Conservation (phyloP, 176 grass and related monocot species). For the Oryza punctata region DNA sequence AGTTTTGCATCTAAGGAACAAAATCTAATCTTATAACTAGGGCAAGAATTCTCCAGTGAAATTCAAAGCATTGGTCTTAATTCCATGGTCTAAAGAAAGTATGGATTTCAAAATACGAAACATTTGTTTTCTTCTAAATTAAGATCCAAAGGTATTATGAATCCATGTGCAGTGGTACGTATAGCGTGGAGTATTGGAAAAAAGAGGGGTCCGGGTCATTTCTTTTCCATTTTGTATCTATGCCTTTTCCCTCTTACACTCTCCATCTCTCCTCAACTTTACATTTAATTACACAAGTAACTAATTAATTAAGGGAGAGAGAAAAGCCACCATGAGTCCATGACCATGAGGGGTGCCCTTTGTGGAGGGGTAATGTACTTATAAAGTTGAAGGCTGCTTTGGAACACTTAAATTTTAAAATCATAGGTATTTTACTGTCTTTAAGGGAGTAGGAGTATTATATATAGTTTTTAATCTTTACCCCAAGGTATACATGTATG, state of each 20-base stretch:
- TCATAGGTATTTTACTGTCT: background rate
- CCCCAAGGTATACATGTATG: background rate
- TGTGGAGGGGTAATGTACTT: too few relatives aligned
- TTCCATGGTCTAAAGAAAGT: background rate
- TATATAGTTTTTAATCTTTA: background rate
- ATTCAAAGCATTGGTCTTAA: conserved; percentile 37
- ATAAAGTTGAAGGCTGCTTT: background rate
- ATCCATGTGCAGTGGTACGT: background rate
- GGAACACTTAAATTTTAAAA: background rate
- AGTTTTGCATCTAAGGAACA: conserved; percentile 12
- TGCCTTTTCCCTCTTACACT: background rate
- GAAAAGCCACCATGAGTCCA: background rate
- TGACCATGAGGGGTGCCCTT: too few relatives aligned
- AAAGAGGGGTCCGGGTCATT: background rate
- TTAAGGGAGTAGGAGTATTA: too few relatives aligned
- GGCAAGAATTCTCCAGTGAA: conserved; percentile 6
- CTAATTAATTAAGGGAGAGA: background rate
- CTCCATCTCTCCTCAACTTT: background rate
- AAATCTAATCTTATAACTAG: background rate
- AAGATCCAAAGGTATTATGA: background rate
- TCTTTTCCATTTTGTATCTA: background rate
- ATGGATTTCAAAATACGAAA: background rate
- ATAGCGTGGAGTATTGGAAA: background rate
- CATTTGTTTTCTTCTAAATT: background rate
- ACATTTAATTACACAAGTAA: background rate